Evolutionary conservation across 176 grass and related monocot species (phyloP), one percentile per base, ranked within the genome.

Genomic region (Oryza meyeriana): DNA sequence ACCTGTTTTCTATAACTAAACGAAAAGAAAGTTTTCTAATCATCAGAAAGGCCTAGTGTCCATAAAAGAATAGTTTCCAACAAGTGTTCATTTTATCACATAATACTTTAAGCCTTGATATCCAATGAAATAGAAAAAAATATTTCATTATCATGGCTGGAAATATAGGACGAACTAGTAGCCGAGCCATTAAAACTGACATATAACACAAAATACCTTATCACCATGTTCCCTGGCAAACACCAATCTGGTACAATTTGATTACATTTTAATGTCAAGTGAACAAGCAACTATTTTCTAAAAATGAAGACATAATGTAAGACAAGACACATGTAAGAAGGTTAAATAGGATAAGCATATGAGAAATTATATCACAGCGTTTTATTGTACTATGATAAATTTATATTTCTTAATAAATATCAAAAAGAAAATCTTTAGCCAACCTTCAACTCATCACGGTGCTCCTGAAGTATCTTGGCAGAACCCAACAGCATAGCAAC

Each of bases 391-490:
- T 48, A 9, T 72, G 31, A 75, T 39, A 69, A 76, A 81, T 42
- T 52, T 7, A 1, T 8, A 44, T 44, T 38, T 26, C 24, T 52
- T 32, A n/a, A 76, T 35, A 85, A 83, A 35, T 18, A 17, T 10
- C 35, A 1, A 55, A 20, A 62, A 16, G 62, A 20, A 62, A 26
- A 80, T 45, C n/a, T 31, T 67, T 44, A 69, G 59, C 59, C 61
- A 83, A 97, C 94, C 94, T 94, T 74, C 72, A 97, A 36, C 78
- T 97, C 85, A 58, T 92, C 84, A 62, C 61, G 75, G 76, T 84
- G 90, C 79, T 97, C 94, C 74, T 94, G 92, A 92, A 97, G 92
- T 88, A 97, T 89, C 83, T 85, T 97, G n/a, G 92, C 94, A 83
- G 94, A 93, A 72, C 95, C 95, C 78, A 97, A 89, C 3, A 94